Evolutionary conservation across 768 basidiomycete genomes (phyloP).

Genomic region (Cystofilobasidium ferigula): DNA sequence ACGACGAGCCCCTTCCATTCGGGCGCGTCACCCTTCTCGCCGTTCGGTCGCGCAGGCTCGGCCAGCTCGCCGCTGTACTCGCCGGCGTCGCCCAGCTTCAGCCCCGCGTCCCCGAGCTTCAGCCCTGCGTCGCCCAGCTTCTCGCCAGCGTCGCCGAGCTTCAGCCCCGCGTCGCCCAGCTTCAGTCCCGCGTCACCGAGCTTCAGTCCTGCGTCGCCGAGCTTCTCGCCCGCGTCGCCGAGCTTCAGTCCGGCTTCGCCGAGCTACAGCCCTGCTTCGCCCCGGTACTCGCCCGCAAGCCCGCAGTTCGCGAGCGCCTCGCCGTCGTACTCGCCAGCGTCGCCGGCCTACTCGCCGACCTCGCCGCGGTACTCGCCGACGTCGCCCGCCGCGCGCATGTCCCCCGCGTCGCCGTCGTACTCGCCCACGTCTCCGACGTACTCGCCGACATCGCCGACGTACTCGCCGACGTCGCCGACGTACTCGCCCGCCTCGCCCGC

Average conservation of each 20-base stretch:
- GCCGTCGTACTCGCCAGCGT: conserved; percentile 22
- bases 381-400: conserved; percentile 27
- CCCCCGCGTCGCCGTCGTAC: conserved; percentile 39
- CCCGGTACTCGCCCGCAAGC: conserved; percentile 59
- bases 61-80: conserved; percentile 33
- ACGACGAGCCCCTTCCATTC: conserved; percentile 77
- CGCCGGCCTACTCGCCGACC: conserved; percentile 14
- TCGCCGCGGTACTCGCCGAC: conserved; percentile 34
- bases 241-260: conserved; percentile 64
- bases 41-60: conserved; percentile 73
- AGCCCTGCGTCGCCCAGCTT: conserved; percentile 78
- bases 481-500: conserved; percentile 68
- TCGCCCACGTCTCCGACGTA: conserved; percentile 58
- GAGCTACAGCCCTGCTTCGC: conserved; percentile 7
- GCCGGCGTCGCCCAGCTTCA: conserved; percentile 30
- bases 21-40: conserved; percentile 68
- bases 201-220: conserved; percentile 34
- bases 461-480: conserved; percentile 39
- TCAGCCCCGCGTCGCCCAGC: conserved; percentile 17
- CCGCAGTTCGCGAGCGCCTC: conserved; percentile 53
- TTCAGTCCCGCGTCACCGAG: conserved; percentile 1
- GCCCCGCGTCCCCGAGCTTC: conserved; percentile 67
- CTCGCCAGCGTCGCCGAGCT: conserved; percentile 38
- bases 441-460: conserved; percentile 23
- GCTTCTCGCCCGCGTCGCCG: conserved; percentile 39